phyloP scores from a whole-genome alignment of 371 early-diverging fungal genomes.

The Homolaphlyctis polyrhiza region DNA sequence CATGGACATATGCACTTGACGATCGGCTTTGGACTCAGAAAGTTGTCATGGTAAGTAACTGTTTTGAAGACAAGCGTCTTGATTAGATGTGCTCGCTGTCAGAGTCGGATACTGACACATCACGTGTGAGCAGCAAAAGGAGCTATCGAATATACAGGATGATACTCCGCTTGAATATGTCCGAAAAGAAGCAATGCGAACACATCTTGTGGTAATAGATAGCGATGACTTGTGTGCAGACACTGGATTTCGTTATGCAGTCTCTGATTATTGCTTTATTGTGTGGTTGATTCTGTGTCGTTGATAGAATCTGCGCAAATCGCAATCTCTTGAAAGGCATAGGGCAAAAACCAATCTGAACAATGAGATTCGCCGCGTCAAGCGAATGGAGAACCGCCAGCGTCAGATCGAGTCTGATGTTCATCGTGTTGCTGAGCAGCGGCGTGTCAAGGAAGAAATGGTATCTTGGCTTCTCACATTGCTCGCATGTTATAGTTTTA shows the following conservation, averaged over 20 bases:
- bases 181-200: background rate
- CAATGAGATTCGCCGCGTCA: background rate
- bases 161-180: background rate
- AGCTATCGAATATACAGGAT: background rate
- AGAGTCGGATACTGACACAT: background rate
- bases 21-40: conserved; percentile 17
- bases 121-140: background rate
- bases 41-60: conserved; percentile 15
- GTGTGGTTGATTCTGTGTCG: background rate
- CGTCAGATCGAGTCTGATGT: conserved; percentile 6
- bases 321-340: background rate
- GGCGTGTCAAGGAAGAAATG: conserved; percentile 20
- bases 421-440: conserved; percentile 1
- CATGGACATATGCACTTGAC: conserved; percentile 25
- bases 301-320: background rate
- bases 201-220: background rate
- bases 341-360: background rate
- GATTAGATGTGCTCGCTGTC: background rate
- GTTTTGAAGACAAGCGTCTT: too few species aligned
- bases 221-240: too few species aligned
- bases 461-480: conserved; percentile 5
- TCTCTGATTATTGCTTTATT: too few species aligned
- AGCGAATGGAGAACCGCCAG: background rate
- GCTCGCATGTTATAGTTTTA: too few species aligned
- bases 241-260: too few species aligned